Percentiles rank a stretch among this genome's conserved stretches.
phyloP scores from a whole-genome alignment of 192 early-diverging fungal genomes.

The Entomortierella lignicola region DNA sequence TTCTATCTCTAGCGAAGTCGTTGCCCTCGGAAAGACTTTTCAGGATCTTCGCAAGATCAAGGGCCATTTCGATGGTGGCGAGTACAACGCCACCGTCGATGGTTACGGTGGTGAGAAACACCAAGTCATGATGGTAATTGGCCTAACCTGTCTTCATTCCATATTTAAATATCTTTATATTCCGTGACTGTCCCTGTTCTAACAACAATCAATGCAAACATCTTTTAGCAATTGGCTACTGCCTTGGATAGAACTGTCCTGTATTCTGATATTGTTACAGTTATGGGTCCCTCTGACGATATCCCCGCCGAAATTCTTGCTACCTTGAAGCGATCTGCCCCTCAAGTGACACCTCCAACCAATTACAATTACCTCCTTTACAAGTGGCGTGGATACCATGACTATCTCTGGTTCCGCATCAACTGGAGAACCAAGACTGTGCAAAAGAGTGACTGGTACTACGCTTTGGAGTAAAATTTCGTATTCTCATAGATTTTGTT shows the following conservation, averaged over 20 bases:
- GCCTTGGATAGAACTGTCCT: neutral
- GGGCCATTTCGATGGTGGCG: slow-evolving; percentile 44
- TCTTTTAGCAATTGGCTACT: slow-evolving; percentile 16
- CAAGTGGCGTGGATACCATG: slow-evolving; percentile 42
- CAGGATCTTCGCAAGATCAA: slow-evolving; percentile 37
- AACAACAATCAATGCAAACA: too few species aligned
- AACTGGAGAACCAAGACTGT: slow-evolving; percentile 2
- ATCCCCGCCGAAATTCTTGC: slow-evolving; percentile 15
- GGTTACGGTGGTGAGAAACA: slow-evolving; percentile 47
- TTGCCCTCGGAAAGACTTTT: slow-evolving; percentile 30
- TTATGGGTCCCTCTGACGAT: slow-evolving; percentile 23
- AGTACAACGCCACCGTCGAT: slow-evolving; percentile 37
- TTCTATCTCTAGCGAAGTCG: neutral
- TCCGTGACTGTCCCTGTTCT: too few species aligned
- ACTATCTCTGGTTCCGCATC: slow-evolving; percentile 32
- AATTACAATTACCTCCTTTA: slow-evolving; percentile 19
- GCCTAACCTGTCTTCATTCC: neutral
- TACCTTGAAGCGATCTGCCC: neutral
- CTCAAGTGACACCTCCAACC: slow-evolving; percentile 8
- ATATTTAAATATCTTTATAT: neutral
- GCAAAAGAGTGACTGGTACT: slow-evolving; percentile 10
- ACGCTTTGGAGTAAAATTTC: slow-evolving; percentile 20
- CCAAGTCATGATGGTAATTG: slow-evolving; percentile 40
- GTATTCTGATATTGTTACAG: neutral
- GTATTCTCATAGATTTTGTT: too few species aligned